Percentiles rank a stretch among this genome's conserved stretches.
Conservation (phyloP, 371 early-diverging fungal species). For the Chytridiales sp. region DNA sequence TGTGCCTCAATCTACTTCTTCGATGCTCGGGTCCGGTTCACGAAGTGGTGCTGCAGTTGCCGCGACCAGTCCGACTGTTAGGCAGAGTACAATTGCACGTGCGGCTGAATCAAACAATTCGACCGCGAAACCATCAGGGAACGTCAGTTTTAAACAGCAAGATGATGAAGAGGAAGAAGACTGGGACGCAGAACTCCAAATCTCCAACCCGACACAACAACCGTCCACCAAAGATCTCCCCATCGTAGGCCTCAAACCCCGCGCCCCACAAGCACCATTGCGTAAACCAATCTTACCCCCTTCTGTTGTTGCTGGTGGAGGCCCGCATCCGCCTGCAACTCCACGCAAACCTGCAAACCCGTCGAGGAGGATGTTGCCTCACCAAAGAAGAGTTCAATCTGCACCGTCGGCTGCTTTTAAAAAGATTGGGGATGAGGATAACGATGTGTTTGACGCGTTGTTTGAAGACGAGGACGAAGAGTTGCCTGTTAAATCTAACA, state of each 20-base stretch:
- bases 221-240: background rate
- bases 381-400: slow-evolving; percentile 14
- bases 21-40: background rate
- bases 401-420: slow-evolving; percentile 18
- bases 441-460: slow-evolving; percentile 22
- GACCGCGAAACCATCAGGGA: background rate
- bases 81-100: too few relatives aligned
- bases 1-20: slow-evolving; percentile 1
- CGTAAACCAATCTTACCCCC: background rate
- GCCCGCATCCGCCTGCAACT: background rate
- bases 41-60: background rate
- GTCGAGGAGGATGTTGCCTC: background rate
- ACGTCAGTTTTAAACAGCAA: background rate
- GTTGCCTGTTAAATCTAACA: too few relatives aligned
- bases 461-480: slow-evolving; percentile 8
- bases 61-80: too few relatives aligned
- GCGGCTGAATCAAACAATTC: background rate
- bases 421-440: background rate
- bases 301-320: background rate
- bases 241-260: background rate
- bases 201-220: background rate
- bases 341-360: background rate
- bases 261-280: background rate
- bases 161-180: slow-evolving; percentile 17
- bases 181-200: slow-evolving; percentile 18